Percentiles rank a stretch among this genome's conserved stretches.
Evolutionary conservation across 257 asterid genomes (phyloP).

Genomic region (Solanum bukasovii): DNA sequence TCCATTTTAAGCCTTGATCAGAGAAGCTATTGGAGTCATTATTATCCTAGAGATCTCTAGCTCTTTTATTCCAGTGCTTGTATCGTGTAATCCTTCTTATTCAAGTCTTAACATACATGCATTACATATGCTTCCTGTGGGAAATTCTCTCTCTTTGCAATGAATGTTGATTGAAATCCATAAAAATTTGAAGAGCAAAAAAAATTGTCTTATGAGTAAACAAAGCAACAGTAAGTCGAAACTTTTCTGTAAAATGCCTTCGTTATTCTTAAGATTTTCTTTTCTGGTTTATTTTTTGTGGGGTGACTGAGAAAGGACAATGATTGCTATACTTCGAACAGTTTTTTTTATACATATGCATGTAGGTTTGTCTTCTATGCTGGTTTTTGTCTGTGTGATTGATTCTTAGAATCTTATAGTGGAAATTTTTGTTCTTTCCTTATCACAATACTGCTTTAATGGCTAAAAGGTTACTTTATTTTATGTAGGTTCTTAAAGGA

Average conservation of each 20-base stretch:
- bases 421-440: neutral
- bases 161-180: neutral
- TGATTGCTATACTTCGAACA: neutral
- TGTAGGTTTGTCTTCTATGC: neutral
- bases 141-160: neutral
- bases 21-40: neutral
- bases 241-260: neutral
- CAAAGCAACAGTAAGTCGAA: neutral
- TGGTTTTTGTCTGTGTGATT: neutral
- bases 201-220: neutral
- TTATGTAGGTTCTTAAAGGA: conserved; percentile 85
- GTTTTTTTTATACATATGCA: neutral
- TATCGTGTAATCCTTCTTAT: neutral
- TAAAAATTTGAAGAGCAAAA: neutral
- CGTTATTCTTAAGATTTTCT: neutral
- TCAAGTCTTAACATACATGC: neutral
- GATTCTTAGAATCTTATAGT: neutral
- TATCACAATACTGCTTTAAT: neutral
- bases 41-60: neutral
- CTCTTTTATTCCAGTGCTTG: neutral
- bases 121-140: neutral
- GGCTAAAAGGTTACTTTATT: neutral
- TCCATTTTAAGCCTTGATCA: neutral
- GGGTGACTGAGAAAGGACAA: neutral
- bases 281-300: neutral